A percentile compares a stretch with the other conserved stretches of the same genome.
Conservation (phyloP, 164 flowering plant genomes). For the Malania oleifera region DNA sequence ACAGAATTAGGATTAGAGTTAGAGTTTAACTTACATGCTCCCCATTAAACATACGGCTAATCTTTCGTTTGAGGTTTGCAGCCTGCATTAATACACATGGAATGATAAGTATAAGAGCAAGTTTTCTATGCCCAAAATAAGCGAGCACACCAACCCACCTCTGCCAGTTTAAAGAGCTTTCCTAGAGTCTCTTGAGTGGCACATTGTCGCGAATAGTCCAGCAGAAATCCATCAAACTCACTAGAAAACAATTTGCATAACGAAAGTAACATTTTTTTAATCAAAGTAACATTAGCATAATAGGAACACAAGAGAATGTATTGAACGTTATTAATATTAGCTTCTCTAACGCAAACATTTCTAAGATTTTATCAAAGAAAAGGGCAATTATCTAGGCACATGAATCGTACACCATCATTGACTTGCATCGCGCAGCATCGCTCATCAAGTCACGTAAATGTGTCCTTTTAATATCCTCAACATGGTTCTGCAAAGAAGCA, state of each 20-base stretch:
- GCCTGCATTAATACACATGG: slow-evolving; percentile 42
- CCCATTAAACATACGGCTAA: slow-evolving; percentile 71
- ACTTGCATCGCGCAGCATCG: slow-evolving; percentile 63
- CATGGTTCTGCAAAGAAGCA: slow-evolving; percentile 69
- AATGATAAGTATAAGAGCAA: not conserved
- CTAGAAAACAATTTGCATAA: too few relatives aligned
- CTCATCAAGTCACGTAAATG: slow-evolving; percentile 85
- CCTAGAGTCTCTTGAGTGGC: slow-evolving; percentile 57
- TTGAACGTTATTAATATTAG: too few relatives aligned
- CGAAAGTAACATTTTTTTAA: too few relatives aligned
- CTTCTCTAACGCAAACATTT: too few relatives aligned
- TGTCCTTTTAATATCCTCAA: slow-evolving; percentile 64
- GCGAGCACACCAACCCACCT: slow-evolving; percentile 41
- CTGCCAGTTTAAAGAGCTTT: slow-evolving; percentile 67
- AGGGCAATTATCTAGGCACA: too few relatives aligned
- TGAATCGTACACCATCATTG: slow-evolving; percentile 76
- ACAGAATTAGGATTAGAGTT: too few relatives aligned
- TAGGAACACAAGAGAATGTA: too few relatives aligned
- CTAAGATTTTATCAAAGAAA: too few relatives aligned
- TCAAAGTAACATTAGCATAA: too few relatives aligned
- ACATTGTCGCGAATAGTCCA: slow-evolving; percentile 85
- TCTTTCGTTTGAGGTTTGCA: slow-evolving; percentile 72
- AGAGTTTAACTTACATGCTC: slow-evolving; percentile 70
- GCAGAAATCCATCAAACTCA: slow-evolving; percentile 72
- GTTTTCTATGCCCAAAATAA: not conserved